Base-by-base conservation (phyloP, 805 yeast genomes). In the Yamadazyma nakazawae region DNA sequence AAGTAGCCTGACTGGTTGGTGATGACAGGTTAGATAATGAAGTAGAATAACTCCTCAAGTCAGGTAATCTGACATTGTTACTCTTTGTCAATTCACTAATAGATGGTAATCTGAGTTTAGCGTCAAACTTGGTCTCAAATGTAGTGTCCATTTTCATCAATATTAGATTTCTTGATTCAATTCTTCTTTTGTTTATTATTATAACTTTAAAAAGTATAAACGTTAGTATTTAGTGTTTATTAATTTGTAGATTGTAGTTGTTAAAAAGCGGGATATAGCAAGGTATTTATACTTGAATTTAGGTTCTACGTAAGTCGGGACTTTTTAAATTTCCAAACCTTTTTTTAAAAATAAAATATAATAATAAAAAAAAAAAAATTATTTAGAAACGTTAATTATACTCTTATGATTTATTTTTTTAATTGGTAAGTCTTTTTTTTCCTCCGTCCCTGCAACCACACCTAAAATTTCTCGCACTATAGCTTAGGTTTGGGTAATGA, bases 41-140 rank as follows among this genome's bases (percentile, higher is more conserved):
- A 18, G 39, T 40, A 2, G 48, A 37, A 17, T 45, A 42, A 24
- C 38, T 34, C 17, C 42, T 39, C 34, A 45, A 48, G 34, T 51
- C 51, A 18, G 55, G 55, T 31, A 49, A 43, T 14, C 38, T 45
- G 28, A 52, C 46, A 36, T 45, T 34, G 26, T 43, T 32, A 9
- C 21, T 28, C 21, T 37, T 49, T 18, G 66, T 61, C 37, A 63
- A 53, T 43, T 63, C 66, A 37, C 46, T 56, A 19, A 63, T 61
- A 1, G 66, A 59, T 12, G 67, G 66, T 46, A 63, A 54, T 46
- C 52, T 60, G 34, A 61, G 51, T 45, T 45, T 50, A 16, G 40
- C 37, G 37, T 34, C 32, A 28, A 61, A 52, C 43, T 45, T 50
- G 13, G 40, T n/a, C 19, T 34, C 32, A 28, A 28, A 28, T 28